Base-by-base conservation (phyloP, 257 asterid genomes). In the Capsicum rhomboideum region DNA sequence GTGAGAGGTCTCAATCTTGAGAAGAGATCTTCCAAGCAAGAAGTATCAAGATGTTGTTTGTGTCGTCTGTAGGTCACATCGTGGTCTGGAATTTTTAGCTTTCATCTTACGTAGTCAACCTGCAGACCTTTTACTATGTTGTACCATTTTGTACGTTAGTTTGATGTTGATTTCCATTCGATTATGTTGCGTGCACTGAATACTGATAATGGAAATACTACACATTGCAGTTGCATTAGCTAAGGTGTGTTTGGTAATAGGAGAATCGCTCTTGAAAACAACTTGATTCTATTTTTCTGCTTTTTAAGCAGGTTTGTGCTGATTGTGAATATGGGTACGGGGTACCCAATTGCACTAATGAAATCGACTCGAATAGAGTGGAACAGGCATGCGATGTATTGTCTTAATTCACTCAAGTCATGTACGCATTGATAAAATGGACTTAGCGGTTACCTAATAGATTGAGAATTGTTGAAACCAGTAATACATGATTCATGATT, bases 1-100 rank as follows among this genome's bases (percentile, higher is more conserved):
- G 91, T 31, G 92, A 90, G 84, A 90, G 95, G 83, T 92, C 95
- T 80, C 90, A 92, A 77, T 90, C 98, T 80, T 90, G 91, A 91
- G 88, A 55, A 85, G 79, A 29, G 46, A 50, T 42, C 63, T 28
- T 50, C 17, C 81, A 14, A 9, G 13, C 34, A 75, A 75, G 81
- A 46, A 75, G 44, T 26, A 49, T 49, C 40, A 13, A 29, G 46
- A 66, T 5, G 23, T n/a, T 7, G 56, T 72, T 72, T 44, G 1
- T 44, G 80, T 23, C 1, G 16, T 26, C 42, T 21, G 58, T 44
- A 21, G 79, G 21, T 44, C 37, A 21, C 55, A 23, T 72, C 10
- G 80, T 44, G 13, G 14, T 72, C 13, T 72, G 37, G 79, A 44
- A 8, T 21, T 66, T 66, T 29, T 16, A 64, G 23, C 23, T 64